Conservation (phyloP, 306 rosid genomes). For the Cicer chorassanicum region DNA sequence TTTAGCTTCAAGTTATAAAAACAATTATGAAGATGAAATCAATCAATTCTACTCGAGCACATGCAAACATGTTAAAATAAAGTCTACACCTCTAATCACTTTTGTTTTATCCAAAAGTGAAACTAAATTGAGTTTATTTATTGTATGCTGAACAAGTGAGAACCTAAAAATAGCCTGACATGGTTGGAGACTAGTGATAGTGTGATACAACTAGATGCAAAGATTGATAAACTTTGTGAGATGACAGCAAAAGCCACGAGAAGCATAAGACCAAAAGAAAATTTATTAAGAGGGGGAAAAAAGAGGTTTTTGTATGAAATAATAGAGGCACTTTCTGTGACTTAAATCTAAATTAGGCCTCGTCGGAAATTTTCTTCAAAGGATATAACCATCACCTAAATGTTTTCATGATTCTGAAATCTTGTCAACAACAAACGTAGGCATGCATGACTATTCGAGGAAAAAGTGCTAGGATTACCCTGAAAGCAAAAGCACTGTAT, state of each 20-base stretch:
- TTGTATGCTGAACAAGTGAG: background rate
- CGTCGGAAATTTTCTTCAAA: background rate
- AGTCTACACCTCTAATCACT: too few species aligned
- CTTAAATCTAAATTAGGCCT: background rate
- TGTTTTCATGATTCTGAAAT: background rate
- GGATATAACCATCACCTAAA: constrained; percentile 1
- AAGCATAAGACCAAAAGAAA: background rate
- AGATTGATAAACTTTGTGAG: background rate
- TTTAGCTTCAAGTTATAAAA: too few species aligned
- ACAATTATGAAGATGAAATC: too few species aligned
- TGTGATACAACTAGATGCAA: background rate
- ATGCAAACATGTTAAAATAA: too few species aligned
- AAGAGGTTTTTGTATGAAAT: background rate
- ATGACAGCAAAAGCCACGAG: background rate
- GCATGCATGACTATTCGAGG: background rate
- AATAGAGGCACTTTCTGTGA: constrained; percentile 2
- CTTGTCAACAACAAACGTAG: background rate
- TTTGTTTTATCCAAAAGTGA: too few species aligned
- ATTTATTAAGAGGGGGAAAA: background rate
- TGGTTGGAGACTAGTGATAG: background rate
- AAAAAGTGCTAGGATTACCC: background rate
- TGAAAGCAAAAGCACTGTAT: background rate
- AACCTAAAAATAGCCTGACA: background rate
- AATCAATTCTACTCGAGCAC: too few species aligned
- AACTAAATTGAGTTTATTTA: too few species aligned